Evolutionary conservation across 306 rosid species (phyloP).

Genomic region (Casuarina equisetifolia): DNA sequence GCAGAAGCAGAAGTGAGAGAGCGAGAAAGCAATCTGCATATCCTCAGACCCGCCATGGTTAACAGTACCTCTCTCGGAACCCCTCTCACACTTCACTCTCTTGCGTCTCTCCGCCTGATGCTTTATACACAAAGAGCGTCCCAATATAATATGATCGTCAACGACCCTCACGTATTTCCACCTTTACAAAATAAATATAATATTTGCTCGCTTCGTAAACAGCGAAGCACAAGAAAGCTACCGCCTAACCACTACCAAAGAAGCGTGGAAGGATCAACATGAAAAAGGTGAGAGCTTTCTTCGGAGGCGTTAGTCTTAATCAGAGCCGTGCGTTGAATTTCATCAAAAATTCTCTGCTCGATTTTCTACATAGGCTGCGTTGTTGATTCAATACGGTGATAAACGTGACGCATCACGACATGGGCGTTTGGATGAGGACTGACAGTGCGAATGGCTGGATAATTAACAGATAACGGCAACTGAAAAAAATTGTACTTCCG

Average conservation of each 20-base stretch:
- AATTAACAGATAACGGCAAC: no score
- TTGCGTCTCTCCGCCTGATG: background rate
- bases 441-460: no score
- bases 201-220: background rate
- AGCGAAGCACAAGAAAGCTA: background rate
- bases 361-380: background rate
- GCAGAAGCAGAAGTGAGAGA: conserved; percentile 51
- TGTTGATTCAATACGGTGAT: background rate
- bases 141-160: no score
- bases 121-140: no score
- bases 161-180: no score
- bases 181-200: background rate
- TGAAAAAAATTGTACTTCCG: no score
- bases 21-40: conserved; percentile 50
- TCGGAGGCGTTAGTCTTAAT: no score
- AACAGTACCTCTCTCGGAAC: background rate
- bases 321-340: no score
- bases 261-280: background rate
- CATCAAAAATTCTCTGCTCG: no score
- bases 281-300: no score
- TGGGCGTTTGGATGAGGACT: background rate
- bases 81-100: background rate
- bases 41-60: conserved; percentile 59
- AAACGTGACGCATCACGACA: background rate
- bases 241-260: background rate